These are phyloP conservation scores for Heracleum sosnowskyi DNA, from an alignment of 129 eudicot genomes.

Conservation along the genomic window DNA sequence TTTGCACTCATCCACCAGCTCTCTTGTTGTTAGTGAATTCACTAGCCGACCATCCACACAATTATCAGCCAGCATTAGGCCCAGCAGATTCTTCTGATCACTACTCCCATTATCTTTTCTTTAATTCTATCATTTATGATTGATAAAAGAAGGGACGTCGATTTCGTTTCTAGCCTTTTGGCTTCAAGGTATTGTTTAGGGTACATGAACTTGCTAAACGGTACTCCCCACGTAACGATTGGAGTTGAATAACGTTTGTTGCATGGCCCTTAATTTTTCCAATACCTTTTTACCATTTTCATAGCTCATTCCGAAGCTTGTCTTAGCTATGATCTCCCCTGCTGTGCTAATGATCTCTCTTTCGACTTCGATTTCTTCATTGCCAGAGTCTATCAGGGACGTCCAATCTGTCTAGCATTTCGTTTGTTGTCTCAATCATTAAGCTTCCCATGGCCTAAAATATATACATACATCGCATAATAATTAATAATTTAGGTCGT, in stretches of 20 bases:
- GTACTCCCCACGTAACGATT: slow-evolving; percentile 87
- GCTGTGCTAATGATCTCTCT: slow-evolving; percentile 54
- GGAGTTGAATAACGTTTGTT: slow-evolving; percentile 55
- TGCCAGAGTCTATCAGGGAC: slow-evolving; percentile 31
- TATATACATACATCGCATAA: background rate
- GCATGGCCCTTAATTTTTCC: slow-evolving; percentile 60
- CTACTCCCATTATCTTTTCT: background rate
- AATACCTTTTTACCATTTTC: slow-evolving; percentile 50
- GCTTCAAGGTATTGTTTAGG: slow-evolving; percentile 62
- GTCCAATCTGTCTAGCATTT: slow-evolving; percentile 79
- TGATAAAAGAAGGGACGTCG: slow-evolving; percentile 42
- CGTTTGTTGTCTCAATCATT: slow-evolving; percentile 68
- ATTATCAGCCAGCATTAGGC: slow-evolving; percentile 48
- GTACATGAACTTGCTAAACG: slow-evolving; percentile 55
- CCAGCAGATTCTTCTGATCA: slow-evolving; percentile 47
- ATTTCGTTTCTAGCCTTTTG: slow-evolving; percentile 53
- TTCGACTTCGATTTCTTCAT: slow-evolving; percentile 67
- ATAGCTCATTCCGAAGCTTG: slow-evolving; percentile 69
- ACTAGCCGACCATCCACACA: slow-evolving; percentile 26
- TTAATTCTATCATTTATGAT: slow-evolving; percentile 44
- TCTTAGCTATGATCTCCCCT: slow-evolving; percentile 75
- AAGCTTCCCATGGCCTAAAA: slow-evolving; percentile 85
- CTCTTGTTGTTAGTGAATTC: slow-evolving; percentile 44
- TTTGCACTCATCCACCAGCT: slow-evolving; percentile 88
- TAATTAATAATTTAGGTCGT: background rate